These are phyloP conservation scores for Eucalyptus shirleyi DNA, from an alignment of 345 rosid species.

Conservation along the genomic window DNA sequence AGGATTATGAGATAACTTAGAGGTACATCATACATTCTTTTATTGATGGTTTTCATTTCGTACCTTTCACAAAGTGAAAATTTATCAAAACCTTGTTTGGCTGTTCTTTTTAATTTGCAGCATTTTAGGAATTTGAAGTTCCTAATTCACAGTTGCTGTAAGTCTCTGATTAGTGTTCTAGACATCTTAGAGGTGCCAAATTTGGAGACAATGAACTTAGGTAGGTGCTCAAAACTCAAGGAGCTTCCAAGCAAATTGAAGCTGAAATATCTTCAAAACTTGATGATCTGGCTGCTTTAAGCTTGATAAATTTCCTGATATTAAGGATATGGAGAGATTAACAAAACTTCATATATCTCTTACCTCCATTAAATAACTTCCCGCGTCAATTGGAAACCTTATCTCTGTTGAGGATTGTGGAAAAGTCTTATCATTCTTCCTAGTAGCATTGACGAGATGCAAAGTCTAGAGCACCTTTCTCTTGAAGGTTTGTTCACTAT, in stretches of 20 bases:
- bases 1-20: too few species aligned
- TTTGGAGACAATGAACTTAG: too few species aligned
- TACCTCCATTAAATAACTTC: too few species aligned
- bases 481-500: neutral
- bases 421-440: neutral
- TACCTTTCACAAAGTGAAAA: neutral
- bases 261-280: too few species aligned
- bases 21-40: too few species aligned
- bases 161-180: neutral
- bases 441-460: neutral
- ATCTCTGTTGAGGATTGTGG: neutral
- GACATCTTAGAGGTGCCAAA: too few species aligned
- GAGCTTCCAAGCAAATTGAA: too few species aligned
- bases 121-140: neutral
- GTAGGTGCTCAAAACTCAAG: too few species aligned
- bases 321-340: neutral
- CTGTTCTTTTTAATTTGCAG: neutral
- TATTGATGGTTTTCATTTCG: too few species aligned
- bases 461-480: neutral
- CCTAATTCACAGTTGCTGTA: neutral
- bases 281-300: too few species aligned
- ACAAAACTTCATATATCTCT: neutral
- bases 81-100: neutral
- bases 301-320: neutral
- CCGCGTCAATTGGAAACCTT: neutral